phyloP scores from a whole-genome alignment of 2,329 filamentous ascomycete species.

The Rasamsonia emersonii region DNA sequence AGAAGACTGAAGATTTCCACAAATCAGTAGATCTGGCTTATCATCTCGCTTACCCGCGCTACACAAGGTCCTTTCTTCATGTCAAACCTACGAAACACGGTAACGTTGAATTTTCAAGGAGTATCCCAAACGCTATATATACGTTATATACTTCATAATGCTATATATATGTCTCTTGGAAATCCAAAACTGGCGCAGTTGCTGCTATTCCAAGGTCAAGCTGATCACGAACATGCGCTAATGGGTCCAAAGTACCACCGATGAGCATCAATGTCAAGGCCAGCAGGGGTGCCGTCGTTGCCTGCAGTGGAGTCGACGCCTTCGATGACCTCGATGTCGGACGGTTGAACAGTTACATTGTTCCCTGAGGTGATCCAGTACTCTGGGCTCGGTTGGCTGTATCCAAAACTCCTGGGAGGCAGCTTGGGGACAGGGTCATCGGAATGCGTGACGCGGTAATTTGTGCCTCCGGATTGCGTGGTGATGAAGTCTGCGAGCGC shows the following conservation, averaged over 20 bases:
- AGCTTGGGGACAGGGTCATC: constrained; percentile 32
- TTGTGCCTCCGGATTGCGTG: constrained; percentile 17
- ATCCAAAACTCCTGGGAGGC: constrained; percentile 25
- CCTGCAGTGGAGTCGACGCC: constrained; percentile 25
- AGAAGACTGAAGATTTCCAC: no score
- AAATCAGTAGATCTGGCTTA: no score
- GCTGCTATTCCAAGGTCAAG: no score
- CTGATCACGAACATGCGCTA: constrained; percentile 2
- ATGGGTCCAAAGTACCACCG: constrained; percentile 20
- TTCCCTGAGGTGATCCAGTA: constrained; percentile 32
- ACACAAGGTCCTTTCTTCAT: no score
- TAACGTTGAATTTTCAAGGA: no score
- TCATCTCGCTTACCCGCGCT: no score
- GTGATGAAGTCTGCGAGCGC: constrained; percentile 31
- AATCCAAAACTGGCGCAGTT: no score
- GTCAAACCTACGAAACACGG: no score
- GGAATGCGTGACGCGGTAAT: constrained; percentile 31
- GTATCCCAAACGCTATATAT: no score
- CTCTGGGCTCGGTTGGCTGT: constrained; percentile 30
- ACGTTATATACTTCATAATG: no score
- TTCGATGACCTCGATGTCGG: constrained; percentile 23
- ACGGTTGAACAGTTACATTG: constrained; percentile 18
- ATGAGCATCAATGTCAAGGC: constrained; percentile 21
- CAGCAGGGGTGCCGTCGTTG: constrained; percentile 21
- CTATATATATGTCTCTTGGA: no score